Percentiles rank a stretch among this genome's conserved stretches.
These are phyloP conservation scores for Rhizopogon vinicolor DNA, from an alignment of 768 basidiomycete species.

Conservation along the genomic window DNA sequence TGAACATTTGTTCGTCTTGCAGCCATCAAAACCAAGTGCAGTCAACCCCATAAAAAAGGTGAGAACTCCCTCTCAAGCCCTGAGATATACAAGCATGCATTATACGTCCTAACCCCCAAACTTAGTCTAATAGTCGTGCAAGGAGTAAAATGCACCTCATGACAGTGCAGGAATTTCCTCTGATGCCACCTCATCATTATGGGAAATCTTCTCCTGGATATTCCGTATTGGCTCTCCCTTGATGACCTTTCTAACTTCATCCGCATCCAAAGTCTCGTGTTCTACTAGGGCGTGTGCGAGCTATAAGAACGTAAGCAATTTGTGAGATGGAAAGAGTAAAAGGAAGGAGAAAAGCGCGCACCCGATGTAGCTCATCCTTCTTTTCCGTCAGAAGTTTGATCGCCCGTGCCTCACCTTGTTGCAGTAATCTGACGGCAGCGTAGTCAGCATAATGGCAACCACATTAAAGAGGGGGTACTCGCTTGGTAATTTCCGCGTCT, in stretches of 20 bases:
- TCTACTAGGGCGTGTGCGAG: constrained; percentile 90
- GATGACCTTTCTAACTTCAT: constrained; percentile 85
- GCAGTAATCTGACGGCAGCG: constrained; percentile 46
- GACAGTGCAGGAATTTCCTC: constrained; percentile 7
- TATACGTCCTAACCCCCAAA: constrained; percentile 8
- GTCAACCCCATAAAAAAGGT: not conserved
- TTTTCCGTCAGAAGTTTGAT: constrained; percentile 57
- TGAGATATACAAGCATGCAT: constrained; percentile 9
- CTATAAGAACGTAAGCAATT: constrained; percentile 31
- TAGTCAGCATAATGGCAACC: not conserved
- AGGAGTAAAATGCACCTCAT: constrained; percentile 6
- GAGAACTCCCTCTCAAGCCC: not conserved
- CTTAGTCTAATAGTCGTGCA: constrained; percentile 4
- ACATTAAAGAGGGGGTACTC: constrained; percentile 25
- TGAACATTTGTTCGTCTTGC: too few relatives aligned
- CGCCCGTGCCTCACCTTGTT: constrained; percentile 65
- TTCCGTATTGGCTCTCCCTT: constrained; percentile 76
- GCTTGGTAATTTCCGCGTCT: constrained; percentile 83
- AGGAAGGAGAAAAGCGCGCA: constrained; percentile 26
- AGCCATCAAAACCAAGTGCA: not conserved
- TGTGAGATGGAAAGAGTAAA: not conserved
- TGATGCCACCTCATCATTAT: constrained; percentile 28
- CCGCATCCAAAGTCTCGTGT: constrained; percentile 86
- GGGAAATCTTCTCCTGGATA: constrained; percentile 61
- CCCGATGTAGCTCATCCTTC: constrained; percentile 73